Evolutionary conservation across 148 eudicot species (phyloP).

Genomic region (Rhododendron vialii): DNA sequence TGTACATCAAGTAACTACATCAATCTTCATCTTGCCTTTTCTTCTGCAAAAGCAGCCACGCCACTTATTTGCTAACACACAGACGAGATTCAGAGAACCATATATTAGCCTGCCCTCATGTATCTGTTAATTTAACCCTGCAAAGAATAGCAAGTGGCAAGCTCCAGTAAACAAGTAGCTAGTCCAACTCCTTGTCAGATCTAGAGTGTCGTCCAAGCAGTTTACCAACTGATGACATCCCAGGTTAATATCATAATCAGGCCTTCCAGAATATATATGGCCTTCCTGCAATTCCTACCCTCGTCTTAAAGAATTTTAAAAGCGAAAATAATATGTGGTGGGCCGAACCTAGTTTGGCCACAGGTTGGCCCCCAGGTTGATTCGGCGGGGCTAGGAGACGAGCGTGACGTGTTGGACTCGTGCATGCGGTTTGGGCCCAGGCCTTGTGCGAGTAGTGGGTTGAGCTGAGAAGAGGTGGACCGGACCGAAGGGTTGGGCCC

Average conservation of each 20-base stretch:
- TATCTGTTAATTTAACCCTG: background rate
- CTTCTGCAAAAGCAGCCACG: background rate
- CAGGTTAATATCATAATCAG: background rate
- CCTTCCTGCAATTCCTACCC: background rate
- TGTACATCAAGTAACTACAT: background rate
- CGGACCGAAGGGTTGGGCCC: too few relatives aligned
- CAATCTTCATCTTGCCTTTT: background rate
- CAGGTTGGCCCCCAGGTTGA: too few relatives aligned
- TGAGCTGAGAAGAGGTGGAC: too few relatives aligned
- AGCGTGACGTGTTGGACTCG: too few relatives aligned
- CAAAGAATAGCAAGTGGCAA: background rate
- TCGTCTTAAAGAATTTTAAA: background rate
- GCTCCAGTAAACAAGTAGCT: background rate
- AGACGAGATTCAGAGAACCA: background rate
- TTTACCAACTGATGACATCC: background rate
- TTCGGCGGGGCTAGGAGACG: too few relatives aligned
- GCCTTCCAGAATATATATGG: background rate
- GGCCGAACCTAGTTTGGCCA: too few relatives aligned
- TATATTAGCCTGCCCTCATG: background rate
- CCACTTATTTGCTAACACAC: background rate
- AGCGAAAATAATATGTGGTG: background rate
- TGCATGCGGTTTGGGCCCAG: too few relatives aligned
- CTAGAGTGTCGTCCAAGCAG: background rate
- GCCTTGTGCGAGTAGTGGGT: too few relatives aligned
- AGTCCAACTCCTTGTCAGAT: background rate